Evolutionary conservation across 495 filamentous ascomycete genomes (phyloP).

Genomic region (Neurospora sp.): DNA sequence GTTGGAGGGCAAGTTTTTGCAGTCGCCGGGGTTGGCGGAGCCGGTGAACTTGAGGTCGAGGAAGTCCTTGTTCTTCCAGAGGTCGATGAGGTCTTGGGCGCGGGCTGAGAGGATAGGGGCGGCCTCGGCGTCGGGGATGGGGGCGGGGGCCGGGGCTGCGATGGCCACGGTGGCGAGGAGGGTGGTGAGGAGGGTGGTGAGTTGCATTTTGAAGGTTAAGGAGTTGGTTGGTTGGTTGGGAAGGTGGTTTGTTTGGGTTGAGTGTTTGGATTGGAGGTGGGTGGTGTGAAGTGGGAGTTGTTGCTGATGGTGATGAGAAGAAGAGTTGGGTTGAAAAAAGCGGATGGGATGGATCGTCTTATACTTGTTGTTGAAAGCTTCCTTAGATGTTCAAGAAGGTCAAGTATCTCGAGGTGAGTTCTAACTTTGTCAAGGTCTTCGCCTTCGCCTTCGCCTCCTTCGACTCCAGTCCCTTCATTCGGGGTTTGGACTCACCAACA

Average conservation of each 20-base stretch:
- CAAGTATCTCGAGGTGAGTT: neutral
- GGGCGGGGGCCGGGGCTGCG: neutral
- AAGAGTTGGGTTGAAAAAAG: neutral
- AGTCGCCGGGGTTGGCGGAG: conserved; percentile 2
- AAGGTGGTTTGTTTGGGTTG: neutral
- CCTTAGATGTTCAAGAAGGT: no score
- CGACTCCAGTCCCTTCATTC: neutral
- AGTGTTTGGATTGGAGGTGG: no score
- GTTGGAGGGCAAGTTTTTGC: conserved; percentile 9
- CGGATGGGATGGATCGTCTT: neutral
- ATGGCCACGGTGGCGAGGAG: neutral
- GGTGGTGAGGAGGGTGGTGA: conserved; percentile 4
- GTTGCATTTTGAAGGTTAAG: conserved; percentile 13
- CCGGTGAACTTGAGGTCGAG: conserved; percentile 35
- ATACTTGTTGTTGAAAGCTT: neutral
- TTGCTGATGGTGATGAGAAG: neutral
- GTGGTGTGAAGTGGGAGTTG: no score
- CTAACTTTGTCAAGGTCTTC: neutral
- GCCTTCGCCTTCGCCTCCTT: neutral
- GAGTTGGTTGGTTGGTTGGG: neutral
- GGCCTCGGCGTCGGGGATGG: neutral
- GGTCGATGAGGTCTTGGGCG: conserved; percentile 8
- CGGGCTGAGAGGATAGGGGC: neutral
- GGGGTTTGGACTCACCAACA: neutral
- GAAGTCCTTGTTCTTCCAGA: conserved; percentile 29